These are phyloP conservation scores for Adansonia madagascariensis DNA, from an alignment of 441 rosid species.

Conservation along the genomic window DNA sequence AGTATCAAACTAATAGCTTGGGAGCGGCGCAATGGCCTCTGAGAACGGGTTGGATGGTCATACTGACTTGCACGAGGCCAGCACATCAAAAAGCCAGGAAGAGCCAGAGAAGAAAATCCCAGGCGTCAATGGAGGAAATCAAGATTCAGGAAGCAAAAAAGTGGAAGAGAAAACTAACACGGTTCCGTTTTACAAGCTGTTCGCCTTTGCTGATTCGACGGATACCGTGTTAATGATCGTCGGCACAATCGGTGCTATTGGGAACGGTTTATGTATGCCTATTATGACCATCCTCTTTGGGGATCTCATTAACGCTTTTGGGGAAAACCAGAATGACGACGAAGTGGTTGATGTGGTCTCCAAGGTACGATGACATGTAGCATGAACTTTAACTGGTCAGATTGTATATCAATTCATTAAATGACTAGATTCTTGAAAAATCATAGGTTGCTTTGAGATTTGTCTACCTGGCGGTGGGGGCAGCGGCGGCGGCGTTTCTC, in stretches of 20 bases:
- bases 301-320: slow-evolving; percentile 46
- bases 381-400: slow-evolving; percentile 5
- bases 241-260: slow-evolving; percentile 48
- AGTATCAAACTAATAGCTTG: background rate
- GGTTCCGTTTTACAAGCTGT: slow-evolving; percentile 49
- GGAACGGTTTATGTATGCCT: slow-evolving; percentile 53
- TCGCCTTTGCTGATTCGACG: slow-evolving; percentile 51
- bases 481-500: slow-evolving; percentile 62
- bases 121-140: slow-evolving; percentile 27
- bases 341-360: slow-evolving; percentile 37
- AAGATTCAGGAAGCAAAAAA: slow-evolving; percentile 31
- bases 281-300: slow-evolving; percentile 58
- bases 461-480: slow-evolving; percentile 68
- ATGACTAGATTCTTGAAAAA: background rate
- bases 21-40: slow-evolving; percentile 31
- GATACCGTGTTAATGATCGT: slow-evolving; percentile 48
- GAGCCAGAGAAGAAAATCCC: slow-evolving; percentile 29
- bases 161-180: slow-evolving; percentile 33
- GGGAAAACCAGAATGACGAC: slow-evolving; percentile 40
- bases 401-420: background rate
- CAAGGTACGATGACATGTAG: slow-evolving; percentile 39
- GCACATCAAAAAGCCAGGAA: slow-evolving; percentile 41
- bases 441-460: slow-evolving; percentile 65
- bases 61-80: slow-evolving; percentile 34
- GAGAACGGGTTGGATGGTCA: slow-evolving; percentile 35